phyloP scores from a whole-genome alignment of 2,329 filamentous ascomycete genomes.

The Blastomyces percursus region DNA sequence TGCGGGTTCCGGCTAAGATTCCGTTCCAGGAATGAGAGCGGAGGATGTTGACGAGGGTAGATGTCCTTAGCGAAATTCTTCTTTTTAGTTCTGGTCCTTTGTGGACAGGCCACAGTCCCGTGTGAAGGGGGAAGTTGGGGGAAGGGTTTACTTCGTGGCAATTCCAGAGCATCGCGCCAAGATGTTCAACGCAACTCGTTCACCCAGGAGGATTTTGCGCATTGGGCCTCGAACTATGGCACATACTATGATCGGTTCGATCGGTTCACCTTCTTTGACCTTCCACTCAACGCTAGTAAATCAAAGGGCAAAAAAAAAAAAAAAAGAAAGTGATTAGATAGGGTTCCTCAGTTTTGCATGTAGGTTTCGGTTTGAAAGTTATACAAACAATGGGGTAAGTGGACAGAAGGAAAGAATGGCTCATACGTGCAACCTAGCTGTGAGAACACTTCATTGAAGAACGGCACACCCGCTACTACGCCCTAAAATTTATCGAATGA shows the following conservation, averaged over 20 bases:
- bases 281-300: constrained; percentile 67
- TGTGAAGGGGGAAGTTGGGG: not conserved
- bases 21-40: constrained; percentile 62
- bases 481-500: constrained; percentile 39
- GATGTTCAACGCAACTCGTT: constrained; percentile 84
- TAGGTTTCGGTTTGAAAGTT: not conserved
- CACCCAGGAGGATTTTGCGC: constrained; percentile 73
- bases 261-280: constrained; percentile 58
- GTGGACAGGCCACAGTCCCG: not conserved
- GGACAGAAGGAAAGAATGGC: not conserved
- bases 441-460: constrained; percentile 85
- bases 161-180: constrained; percentile 86
- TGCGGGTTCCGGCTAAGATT: constrained; percentile 83
- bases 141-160: constrained; percentile 49
- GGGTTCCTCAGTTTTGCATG: not conserved
- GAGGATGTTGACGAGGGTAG: constrained; percentile 41
- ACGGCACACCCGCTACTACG: constrained; percentile 81
- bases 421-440: constrained; percentile 72
- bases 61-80: constrained; percentile 23
- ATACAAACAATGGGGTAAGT: not conserved
- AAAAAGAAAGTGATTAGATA: not conserved
- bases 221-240: constrained; percentile 81
- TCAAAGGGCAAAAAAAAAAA: not conserved
- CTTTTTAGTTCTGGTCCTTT: constrained; percentile 10
- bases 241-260: constrained; percentile 55